These are phyloP conservation scores for Paracorniculantispora psalliotae DNA, from an alignment of 2,329 filamentous ascomycete genomes.

Conservation along the genomic window DNA sequence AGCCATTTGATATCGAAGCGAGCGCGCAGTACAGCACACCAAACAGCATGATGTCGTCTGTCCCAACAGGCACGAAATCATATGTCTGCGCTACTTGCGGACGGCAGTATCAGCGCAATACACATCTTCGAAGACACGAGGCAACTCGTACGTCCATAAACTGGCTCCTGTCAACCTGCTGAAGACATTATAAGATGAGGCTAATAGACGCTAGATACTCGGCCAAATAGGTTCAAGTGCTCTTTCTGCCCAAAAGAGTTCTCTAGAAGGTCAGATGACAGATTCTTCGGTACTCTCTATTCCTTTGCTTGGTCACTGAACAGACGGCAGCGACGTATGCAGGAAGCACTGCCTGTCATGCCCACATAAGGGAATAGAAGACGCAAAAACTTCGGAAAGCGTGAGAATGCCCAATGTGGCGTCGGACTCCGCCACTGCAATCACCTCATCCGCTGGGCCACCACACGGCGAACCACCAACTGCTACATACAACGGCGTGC, in stretches of 20 bases:
- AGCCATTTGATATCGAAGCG: no score
- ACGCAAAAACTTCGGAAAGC: not conserved
- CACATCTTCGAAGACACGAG: slow-evolving; percentile 24
- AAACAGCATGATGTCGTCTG: no score
- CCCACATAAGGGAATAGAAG: not conserved
- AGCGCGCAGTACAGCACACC: no score
- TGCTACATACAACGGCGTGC: not conserved
- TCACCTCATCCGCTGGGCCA: not conserved
- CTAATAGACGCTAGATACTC: not conserved
- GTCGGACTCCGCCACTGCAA: no score
- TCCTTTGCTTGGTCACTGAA: not conserved
- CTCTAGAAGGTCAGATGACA: not conserved
- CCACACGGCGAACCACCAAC: not conserved
- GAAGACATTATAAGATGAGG: not conserved
- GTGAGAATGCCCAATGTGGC: not conserved
- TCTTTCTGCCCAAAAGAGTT: not conserved
- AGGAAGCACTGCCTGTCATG: not conserved
- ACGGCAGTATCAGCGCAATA: slow-evolving; percentile 22
- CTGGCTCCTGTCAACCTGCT: not conserved
- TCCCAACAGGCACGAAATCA: not conserved
- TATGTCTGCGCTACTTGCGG: slow-evolving; percentile 19
- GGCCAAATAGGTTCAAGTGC: not conserved
- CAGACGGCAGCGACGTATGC: not conserved
- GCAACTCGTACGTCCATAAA: slow-evolving; percentile 19
- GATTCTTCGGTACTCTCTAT: no score